Evolutionary conservation across 2,329 filamentous ascomycete genomes (phyloP).

Genomic region (Fusarium veterinarium): DNA sequence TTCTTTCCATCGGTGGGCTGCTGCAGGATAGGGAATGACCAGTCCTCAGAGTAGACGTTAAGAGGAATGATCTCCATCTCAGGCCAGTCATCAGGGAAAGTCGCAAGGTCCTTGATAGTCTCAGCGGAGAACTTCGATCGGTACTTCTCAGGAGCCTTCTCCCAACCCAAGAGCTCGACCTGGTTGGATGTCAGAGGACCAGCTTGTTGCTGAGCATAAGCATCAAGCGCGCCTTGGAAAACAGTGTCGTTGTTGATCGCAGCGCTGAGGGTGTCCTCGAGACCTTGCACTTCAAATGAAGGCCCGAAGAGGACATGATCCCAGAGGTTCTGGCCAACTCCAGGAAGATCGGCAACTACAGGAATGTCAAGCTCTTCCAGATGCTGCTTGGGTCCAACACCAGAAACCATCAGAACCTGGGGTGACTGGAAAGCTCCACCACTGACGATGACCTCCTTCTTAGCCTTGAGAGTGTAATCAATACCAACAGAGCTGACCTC

Average conservation of each 20-base stretch:
- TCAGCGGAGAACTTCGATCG: conserved; percentile 28
- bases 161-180: conserved; percentile 42
- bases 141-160: conserved; percentile 41
- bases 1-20: conserved; percentile 34
- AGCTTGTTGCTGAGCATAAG: conserved; percentile 24
- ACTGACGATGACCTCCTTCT: conserved; percentile 36
- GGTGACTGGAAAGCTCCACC: conserved; percentile 35
- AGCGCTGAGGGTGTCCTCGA: conserved; percentile 39
- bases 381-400: conserved; percentile 25
- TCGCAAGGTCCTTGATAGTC: conserved; percentile 31
- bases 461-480: conserved; percentile 29
- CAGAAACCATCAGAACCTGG: conserved; percentile 39
- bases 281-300: conserved; percentile 32
- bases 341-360: conserved; percentile 24
- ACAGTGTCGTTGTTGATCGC: conserved; percentile 30
- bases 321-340: conserved; percentile 39
- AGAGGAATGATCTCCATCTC: conserved; percentile 48
- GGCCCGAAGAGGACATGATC: conserved; percentile 38
- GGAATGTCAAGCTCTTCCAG: conserved; percentile 23
- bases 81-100: conserved; percentile 50
- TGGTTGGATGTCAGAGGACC: conserved; percentile 41
- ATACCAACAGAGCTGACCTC: conserved; percentile 26
- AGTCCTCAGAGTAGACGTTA: conserved; percentile 37
- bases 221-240: conserved; percentile 25
- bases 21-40: conserved; percentile 33